phyloP scores from a whole-genome alignment of 257 asterid genomes.

The Nicotiana otophora region DNA sequence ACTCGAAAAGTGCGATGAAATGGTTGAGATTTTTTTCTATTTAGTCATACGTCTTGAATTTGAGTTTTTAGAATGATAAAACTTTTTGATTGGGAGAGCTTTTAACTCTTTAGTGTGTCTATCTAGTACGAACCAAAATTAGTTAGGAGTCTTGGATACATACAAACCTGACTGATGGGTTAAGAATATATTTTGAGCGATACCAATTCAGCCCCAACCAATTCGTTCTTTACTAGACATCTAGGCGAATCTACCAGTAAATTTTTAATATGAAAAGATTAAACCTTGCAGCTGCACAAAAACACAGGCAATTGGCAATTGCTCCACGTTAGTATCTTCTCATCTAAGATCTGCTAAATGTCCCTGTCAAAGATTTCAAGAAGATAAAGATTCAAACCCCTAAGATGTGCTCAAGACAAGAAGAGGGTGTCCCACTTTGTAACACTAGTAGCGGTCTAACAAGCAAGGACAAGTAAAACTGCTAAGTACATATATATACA shows the following conservation, averaged over 20 bases:
- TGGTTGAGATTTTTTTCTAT: neutral
- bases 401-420: neutral
- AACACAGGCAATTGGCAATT: neutral
- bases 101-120: neutral
- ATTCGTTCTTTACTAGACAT: too few relatives aligned
- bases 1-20: neutral
- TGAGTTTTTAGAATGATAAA: too few relatives aligned
- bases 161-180: too few relatives aligned
- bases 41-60: too few relatives aligned
- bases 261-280: neutral
- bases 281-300: neutral
- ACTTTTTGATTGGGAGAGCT: too few relatives aligned
- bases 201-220: too few relatives aligned
- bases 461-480: neutral
- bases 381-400: neutral
- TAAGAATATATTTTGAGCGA: too few relatives aligned
- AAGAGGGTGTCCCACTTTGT: neutral
- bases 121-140: neutral
- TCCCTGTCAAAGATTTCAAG: neutral
- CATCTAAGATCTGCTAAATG: neutral
- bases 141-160: neutral
- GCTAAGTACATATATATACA: neutral
- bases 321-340: neutral
- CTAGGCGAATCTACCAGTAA: neutral
- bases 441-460: slow-evolving; percentile 1